Evolutionary conservation across 2,329 filamentous ascomycete genomes (phyloP).

Genomic region (Sporothrix brunneoviolacea): DNA sequence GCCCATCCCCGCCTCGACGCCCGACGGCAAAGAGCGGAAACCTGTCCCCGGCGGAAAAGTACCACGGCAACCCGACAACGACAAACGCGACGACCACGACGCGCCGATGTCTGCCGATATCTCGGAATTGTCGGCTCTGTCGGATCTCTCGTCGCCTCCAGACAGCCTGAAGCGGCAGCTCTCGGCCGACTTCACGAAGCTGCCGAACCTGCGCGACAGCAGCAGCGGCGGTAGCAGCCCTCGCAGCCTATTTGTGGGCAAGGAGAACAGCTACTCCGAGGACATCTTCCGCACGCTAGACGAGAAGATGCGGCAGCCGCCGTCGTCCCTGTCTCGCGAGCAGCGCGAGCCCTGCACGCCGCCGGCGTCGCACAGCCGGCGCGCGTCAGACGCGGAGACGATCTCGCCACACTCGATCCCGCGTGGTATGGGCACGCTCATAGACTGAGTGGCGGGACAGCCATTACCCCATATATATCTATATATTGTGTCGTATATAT

Average conservation of each 20-base stretch:
- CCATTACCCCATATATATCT: neutral
- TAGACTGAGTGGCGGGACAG: slow-evolving; percentile 22
- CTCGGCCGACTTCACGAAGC: neutral
- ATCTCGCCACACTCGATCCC: slow-evolving; percentile 38
- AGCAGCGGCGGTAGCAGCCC: neutral
- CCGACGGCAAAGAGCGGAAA: slow-evolving; percentile 11
- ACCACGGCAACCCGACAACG: neutral
- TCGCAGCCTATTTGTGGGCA: neutral
- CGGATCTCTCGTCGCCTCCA: neutral
- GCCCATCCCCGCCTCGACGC: slow-evolving; percentile 23
- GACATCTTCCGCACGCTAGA: slow-evolving; percentile 3
- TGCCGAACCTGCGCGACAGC: slow-evolving; percentile 10
- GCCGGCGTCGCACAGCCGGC: slow-evolving; percentile 4
- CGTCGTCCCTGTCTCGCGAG: neutral
- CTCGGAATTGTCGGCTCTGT: neutral
- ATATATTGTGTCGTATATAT: neutral
- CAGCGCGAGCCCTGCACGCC: neutral
- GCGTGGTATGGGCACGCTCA: slow-evolving; percentile 31
- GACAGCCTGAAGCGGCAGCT: neutral
- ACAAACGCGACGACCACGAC: neutral
- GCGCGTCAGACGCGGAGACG: slow-evolving; percentile 24
- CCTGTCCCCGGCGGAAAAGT: neutral
- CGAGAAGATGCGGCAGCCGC: slow-evolving; percentile 4
- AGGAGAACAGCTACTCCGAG: neutral
- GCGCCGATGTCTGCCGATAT: neutral